Conservation (phyloP, 257 asterid species). For the Scutellaria galericulata region DNA sequence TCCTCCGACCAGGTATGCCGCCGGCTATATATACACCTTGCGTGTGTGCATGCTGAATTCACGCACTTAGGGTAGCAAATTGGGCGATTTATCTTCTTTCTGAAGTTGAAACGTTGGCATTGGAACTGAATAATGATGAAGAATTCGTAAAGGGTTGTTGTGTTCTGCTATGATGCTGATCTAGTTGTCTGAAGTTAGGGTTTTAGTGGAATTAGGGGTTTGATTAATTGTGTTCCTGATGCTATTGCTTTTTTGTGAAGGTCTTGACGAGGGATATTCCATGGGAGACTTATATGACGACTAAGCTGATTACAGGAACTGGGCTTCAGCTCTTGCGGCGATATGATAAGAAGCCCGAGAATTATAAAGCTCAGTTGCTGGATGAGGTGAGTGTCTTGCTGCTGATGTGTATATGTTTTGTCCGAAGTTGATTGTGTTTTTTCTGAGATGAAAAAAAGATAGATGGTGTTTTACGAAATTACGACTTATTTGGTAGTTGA, state of each 20-base stretch:
- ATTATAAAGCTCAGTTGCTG: slow-evolving; percentile 76
- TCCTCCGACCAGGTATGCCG: slow-evolving; percentile 60
- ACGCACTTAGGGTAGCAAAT: slow-evolving; percentile 14
- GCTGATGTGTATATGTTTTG: slow-evolving; percentile 7
- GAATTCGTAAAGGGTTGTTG: neutral
- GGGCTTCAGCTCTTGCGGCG: slow-evolving; percentile 89
- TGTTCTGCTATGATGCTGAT: neutral
- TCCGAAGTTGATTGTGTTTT: slow-evolving; percentile 15
- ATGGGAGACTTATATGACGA: slow-evolving; percentile 93
- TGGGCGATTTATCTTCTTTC: slow-evolving; percentile 11
- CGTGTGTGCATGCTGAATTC: slow-evolving; percentile 10
- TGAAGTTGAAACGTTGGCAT: slow-evolving; percentile 2
- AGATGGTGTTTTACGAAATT: neutral
- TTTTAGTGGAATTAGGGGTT: neutral
- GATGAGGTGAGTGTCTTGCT: slow-evolving; percentile 63
- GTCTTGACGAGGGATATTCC: slow-evolving; percentile 88
- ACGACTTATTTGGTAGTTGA: neutral
- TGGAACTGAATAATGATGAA: slow-evolving; percentile 16
- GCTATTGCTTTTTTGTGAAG: slow-evolving; percentile 44
- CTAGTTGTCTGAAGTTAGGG: neutral
- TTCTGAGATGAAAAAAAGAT: neutral
- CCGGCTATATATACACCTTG: neutral
- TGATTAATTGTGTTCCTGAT: slow-evolving; percentile 17
- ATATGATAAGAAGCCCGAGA: slow-evolving; percentile 81
- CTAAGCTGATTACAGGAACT: slow-evolving; percentile 83